Conservation (phyloP, 345 rosid genomes). For the Arabis alpina region DNA sequence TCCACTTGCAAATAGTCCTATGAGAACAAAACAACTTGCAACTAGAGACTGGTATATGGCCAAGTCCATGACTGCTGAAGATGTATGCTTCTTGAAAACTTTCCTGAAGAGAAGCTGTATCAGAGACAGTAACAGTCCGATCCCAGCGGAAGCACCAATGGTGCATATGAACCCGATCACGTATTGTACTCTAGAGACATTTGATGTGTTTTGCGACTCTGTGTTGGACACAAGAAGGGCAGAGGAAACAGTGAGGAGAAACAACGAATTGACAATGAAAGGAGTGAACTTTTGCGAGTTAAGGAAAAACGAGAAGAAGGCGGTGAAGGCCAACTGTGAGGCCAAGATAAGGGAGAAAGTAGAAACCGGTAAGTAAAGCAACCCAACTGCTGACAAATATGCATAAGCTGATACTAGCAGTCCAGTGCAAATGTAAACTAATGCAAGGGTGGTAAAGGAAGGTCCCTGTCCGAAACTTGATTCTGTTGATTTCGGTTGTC, state of each 20-base stretch:
- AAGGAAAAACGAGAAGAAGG: constrained; percentile 58
- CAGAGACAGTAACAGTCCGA: constrained; percentile 48
- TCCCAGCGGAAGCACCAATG: constrained; percentile 46
- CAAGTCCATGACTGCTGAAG: constrained; percentile 50
- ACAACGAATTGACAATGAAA: constrained; percentile 45
- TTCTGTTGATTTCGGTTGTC: constrained; percentile 9
- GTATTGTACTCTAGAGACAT: constrained; percentile 37
- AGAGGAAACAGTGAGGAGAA: constrained; percentile 61
- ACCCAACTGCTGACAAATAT: constrained; percentile 55
- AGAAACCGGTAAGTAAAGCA: constrained; percentile 57
- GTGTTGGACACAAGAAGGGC: neutral
- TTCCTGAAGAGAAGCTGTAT: constrained; percentile 31
- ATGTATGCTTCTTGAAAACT: constrained; percentile 44
- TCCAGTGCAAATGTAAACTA: constrained; percentile 45
- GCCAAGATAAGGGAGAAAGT: constrained; percentile 53
- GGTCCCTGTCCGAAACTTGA: neutral
- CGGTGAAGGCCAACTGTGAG: constrained; percentile 57
- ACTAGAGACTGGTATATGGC: constrained; percentile 46
- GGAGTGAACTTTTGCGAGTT: constrained; percentile 57
- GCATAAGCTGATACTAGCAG: constrained; percentile 41
- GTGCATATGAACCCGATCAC: constrained; percentile 55
- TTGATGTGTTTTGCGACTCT: constrained; percentile 22
- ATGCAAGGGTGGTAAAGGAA: constrained; percentile 25
- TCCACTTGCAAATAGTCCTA: constrained; percentile 61
- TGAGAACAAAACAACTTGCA: constrained; percentile 38